Base-by-base conservation (phyloP, 495 filamentous ascomycete genomes). In the Durotheca rogersii region DNA sequence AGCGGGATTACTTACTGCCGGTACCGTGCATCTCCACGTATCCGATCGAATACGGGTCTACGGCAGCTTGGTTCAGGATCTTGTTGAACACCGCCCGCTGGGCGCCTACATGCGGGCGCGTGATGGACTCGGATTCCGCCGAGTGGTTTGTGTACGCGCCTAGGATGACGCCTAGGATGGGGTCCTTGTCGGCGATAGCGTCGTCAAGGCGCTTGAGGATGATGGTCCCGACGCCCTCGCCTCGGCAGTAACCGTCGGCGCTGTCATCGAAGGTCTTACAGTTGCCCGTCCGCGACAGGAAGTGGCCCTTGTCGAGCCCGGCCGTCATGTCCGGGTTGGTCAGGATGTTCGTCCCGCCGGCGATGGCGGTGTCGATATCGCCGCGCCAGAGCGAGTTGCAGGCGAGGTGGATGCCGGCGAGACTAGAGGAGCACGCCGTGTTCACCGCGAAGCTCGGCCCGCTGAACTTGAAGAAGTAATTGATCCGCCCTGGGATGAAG, bases 321-420 rank as follows among this genome's bases (percentile, higher is more conserved):
- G 85, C 74, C 62, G 82, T 84, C 65, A 81, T 81, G 67, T 90
- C 84, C 0, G 87, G 81, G 55, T 84, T 84, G 1, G 80, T 88
- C 51, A 88, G 47, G 6, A 58, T 42, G 15, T 87, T 90, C 10
- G 81, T 75, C 44, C 87, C 88, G 36, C 86, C 87, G 17, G 81
- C 59, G 12, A 70, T 53, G 0, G 52, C 20, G 82, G 72, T 81
- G 65, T 91, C 84, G 64, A 81, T 85, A 49, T 90, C 84, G 19
- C 82, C 81, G 7, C 71, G 72, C 77, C 83, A 86, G 0, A 91
- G 71, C 0, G 84, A 79, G 40, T 88, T 32, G 62, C 70, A 27
- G 0, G 73, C 73, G 6, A 67, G 21, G 16, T 80, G 66, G 1
- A 76, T 53, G 0, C 66, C 68, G 0, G 66, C 55, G n/a, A 76